phyloP scores from a whole-genome alignment of 352 stramenopile species.

The Globisporangium parvum region DNA sequence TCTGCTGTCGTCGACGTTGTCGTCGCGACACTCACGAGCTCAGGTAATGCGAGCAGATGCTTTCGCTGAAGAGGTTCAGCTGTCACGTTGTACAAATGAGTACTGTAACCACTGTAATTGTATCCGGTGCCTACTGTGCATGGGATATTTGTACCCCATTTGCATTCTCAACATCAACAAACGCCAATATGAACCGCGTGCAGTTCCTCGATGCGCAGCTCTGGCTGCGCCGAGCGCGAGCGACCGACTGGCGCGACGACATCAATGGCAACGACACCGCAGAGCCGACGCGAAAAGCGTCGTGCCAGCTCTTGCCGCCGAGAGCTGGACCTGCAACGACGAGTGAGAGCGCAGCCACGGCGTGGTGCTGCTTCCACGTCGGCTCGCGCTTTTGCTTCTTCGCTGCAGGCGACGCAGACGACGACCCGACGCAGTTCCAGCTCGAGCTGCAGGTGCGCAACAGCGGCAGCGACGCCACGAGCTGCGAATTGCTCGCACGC shows the following conservation, averaged over 20 bases:
- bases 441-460: constrained; percentile 17
- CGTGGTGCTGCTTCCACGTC: constrained; percentile 33
- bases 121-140: too few relatives aligned
- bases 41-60: too few relatives aligned
- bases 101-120: too few relatives aligned
- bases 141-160: too few relatives aligned
- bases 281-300: not conserved
- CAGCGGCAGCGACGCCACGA: too few relatives aligned
- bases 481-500: constrained; percentile 14
- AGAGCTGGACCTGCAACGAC: not conserved
- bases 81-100: too few relatives aligned
- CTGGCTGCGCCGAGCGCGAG: constrained; percentile 17
- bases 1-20: not conserved
- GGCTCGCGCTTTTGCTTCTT: constrained; percentile 32
- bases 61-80: too few relatives aligned
- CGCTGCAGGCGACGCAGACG: constrained; percentile 2
- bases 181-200: constrained; percentile 19
- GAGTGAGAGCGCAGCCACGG: not conserved
- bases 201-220: constrained; percentile 26
- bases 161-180: too few relatives aligned
- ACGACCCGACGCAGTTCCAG: constrained; percentile 30
- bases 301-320: constrained; percentile 1
- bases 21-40: not conserved
- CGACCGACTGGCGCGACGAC: not conserved
- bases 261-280: not conserved